phyloP scores from a whole-genome alignment of 192 early-diverging fungal species.

The Dissophora globulifera region DNA sequence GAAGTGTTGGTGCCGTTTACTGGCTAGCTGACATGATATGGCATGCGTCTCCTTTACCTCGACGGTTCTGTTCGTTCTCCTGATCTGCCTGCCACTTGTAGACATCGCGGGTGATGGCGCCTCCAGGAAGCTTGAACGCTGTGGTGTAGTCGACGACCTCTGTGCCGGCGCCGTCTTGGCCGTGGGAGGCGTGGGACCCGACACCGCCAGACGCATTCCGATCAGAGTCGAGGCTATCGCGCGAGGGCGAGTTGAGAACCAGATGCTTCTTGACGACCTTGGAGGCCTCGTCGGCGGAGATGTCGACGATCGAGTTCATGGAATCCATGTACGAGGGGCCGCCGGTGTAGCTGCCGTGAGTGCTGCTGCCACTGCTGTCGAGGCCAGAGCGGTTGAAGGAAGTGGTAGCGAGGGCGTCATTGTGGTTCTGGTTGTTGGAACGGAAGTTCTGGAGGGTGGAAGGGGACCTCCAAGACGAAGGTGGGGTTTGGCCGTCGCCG shows the following conservation, averaged over 20 bases:
- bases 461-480: conserved; percentile 48
- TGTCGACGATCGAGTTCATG: conserved; percentile 49
- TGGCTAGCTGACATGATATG: conserved; percentile 19
- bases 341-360: conserved; percentile 24
- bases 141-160: conserved; percentile 38
- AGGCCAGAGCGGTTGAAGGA: conserved; percentile 19
- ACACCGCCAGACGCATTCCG: conserved; percentile 29
- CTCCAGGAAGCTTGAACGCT: conserved; percentile 70
- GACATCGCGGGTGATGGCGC: conserved; percentile 87
- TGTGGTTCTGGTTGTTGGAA: conserved; percentile 10
- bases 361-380: conserved; percentile 44
- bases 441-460: conserved; percentile 52
- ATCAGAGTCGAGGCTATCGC: conserved; percentile 54
- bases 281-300: conserved; percentile 66
- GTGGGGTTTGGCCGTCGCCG: conserved; percentile 21
- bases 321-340: conserved; percentile 12
- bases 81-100: conserved; percentile 88
- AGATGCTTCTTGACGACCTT: conserved; percentile 77
- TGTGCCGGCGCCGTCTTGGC: conserved; percentile 33
- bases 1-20: neutral
- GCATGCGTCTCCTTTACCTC: conserved; percentile 33
- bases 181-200: conserved; percentile 19
- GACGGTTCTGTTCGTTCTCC: conserved; percentile 61
- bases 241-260: conserved; percentile 65
- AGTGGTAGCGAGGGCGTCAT: neutral